phyloP scores from a whole-genome alignment of 768 basidiomycete genomes.

The Hericium alpestre region DNA sequence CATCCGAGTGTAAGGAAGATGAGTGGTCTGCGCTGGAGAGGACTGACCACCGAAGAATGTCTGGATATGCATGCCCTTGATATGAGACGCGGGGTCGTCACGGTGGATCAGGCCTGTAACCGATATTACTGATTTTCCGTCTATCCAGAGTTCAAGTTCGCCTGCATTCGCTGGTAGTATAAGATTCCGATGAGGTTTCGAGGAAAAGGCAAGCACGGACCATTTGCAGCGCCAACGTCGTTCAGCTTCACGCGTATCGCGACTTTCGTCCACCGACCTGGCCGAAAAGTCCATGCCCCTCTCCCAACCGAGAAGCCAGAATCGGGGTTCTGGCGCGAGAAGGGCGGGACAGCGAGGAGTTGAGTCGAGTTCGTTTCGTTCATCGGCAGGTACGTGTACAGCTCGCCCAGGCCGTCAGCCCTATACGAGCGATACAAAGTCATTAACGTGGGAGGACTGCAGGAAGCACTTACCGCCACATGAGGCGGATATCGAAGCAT shows the following conservation, averaged over 20 bases:
- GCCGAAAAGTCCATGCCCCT: constrained; percentile 45
- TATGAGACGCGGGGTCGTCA: constrained; percentile 25
- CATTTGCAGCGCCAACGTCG: constrained; percentile 45
- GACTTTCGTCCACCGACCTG: constrained; percentile 48
- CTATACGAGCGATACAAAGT: constrained; percentile 19
- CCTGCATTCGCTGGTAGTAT: constrained; percentile 24
- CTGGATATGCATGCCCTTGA: constrained; percentile 65
- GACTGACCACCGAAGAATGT: constrained; percentile 67
- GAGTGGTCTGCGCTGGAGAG: not conserved
- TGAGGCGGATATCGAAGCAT: constrained; percentile 60
- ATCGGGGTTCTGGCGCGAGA: constrained; percentile 39
- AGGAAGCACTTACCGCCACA: constrained; percentile 55
- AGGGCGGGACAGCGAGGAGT: constrained; percentile 38
- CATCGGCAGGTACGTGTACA: constrained; percentile 64
- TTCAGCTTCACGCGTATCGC: constrained; percentile 66
- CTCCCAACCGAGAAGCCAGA: constrained; percentile 61
- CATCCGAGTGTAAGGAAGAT: not conserved
- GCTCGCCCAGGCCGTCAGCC: constrained; percentile 42
- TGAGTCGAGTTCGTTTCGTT: constrained; percentile 29
- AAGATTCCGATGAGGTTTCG: not conserved
- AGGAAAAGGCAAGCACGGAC: constrained; percentile 22
- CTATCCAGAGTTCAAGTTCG: constrained; percentile 55
- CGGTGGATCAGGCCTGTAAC: constrained; percentile 40
- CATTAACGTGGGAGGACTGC: not conserved
- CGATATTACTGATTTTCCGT: constrained; percentile 48